A percentile compares a stretch with the other conserved stretches of the same genome.
Evolutionary conservation across 1,139 yeast species (phyloP).

Genomic region (Pichia sp.): DNA sequence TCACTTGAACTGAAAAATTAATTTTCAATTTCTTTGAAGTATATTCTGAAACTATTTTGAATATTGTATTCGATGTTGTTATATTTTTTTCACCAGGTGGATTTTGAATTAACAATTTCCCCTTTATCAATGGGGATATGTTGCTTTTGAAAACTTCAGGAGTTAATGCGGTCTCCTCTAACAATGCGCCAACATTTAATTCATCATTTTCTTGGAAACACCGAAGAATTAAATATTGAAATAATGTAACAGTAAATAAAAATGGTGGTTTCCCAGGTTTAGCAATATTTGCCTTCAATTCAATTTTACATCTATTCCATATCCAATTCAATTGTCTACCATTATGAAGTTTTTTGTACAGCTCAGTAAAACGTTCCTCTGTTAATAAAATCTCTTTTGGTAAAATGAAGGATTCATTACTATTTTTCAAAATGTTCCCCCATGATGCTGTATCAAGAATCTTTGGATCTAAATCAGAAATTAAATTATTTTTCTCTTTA

Average conservation of each 20-base stretch:
- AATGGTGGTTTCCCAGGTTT: slow-evolving; percentile 82
- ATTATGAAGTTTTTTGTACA: slow-evolving; percentile 68
- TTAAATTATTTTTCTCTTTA: slow-evolving; percentile 23
- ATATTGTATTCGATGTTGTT: slow-evolving; percentile 48
- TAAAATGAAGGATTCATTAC: slow-evolving; percentile 39
- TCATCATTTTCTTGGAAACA: slow-evolving; percentile 65
- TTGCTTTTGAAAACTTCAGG: slow-evolving; percentile 64
- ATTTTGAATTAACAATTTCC: slow-evolving; percentile 60
- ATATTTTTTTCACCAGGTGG: slow-evolving; percentile 49
- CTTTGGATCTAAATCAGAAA: slow-evolving; percentile 26
- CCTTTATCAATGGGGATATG: slow-evolving; percentile 70
- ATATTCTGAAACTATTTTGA: slow-evolving; percentile 72
- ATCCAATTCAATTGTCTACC: slow-evolving; percentile 93
- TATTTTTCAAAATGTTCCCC: slow-evolving; percentile 24
- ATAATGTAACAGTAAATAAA: slow-evolving; percentile 70
- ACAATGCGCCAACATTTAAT: slow-evolving; percentile 54
- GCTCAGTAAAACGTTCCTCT: slow-evolving; percentile 57
- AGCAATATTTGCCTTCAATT: slow-evolving; percentile 79
- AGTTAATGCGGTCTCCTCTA: slow-evolving; percentile 62
- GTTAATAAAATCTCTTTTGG: slow-evolving; percentile 61
- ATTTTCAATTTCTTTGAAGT: slow-evolving; percentile 79
- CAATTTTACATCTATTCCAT: slow-evolving; percentile 94
- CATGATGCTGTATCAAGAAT: slow-evolving; percentile 27
- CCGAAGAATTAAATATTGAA: slow-evolving; percentile 78
- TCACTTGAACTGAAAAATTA: slow-evolving; percentile 67